Base-by-base conservation (phyloP, 1,284 basidiomycete genomes). In the Apiotrichum sp. region DNA sequence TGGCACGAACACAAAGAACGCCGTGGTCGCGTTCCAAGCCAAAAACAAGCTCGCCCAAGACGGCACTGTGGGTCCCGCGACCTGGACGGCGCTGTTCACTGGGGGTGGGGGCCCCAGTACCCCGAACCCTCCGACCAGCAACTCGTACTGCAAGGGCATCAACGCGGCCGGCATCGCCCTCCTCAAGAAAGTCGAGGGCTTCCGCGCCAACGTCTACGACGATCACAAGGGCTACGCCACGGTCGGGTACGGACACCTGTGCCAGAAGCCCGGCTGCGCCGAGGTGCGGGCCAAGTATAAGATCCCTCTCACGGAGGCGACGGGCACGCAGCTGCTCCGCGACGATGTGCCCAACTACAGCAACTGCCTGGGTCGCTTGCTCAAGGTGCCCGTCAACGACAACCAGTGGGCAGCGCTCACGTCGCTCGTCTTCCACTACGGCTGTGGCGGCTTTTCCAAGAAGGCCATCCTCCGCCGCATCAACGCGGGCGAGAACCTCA, bases 161-260 rank as follows among this genome's bases (percentile, higher is more conserved):
- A 48, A 55, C 50, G 41, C 16, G 3, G 50, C 47, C 8, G 53
- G 53, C 40, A 7, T 50, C 29, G 39, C 16, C 9, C 54, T 59
- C 34, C 50, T 58, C 46, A 55, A 55, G 47, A 47, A 55, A 22
- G 55, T 52, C 31, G 57, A 55, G 38, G 50, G 53, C 40, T 58
- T 49, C 47, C 50, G 52, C 14, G 6, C 29, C 29, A 13, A 33
- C 9, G 45, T 50, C 2, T 42, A 34, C 41, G 36, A 41, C 5
- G 57, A 58, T 42, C 49, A 47, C 2, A n/a, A 47, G 31, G 53
- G 50, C n/a, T 42, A 49, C 32, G 50, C 53, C 11, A 58, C 57
- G 10, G 53, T 58, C 6, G 57, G 57, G 40, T 58, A 58, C 47
- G 53, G 57, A 13, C 57, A 58, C 50, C 42, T 49, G 7, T 58